Evolutionary conservation across 176 grass and related monocot genomes (phyloP).

Genomic region (Raddia distichophylla): DNA sequence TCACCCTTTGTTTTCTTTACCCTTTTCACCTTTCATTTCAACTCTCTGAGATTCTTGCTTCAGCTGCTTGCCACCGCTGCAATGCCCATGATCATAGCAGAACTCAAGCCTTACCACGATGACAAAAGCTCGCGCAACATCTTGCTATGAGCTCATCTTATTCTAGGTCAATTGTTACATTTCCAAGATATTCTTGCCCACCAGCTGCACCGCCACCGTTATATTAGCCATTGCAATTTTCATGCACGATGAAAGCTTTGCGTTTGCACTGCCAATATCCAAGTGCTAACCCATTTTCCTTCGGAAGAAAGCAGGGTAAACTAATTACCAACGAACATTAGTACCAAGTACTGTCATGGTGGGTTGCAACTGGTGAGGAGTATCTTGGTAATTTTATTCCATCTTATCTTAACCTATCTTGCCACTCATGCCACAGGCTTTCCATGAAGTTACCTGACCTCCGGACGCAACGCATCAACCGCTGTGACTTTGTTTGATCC

Average conservation of each 20-base stretch:
- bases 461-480: conserved; percentile 23
- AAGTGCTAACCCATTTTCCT: neutral
- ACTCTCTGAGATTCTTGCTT: conserved; percentile 47
- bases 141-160: conserved; percentile 29
- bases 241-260: conserved; percentile 18
- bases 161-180: conserved; percentile 32
- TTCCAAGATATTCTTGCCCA: conserved; percentile 51
- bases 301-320: neutral
- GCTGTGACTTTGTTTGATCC: conserved; percentile 9
- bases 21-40: conserved; percentile 49
- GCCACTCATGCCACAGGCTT: conserved; percentile 30
- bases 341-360: neutral
- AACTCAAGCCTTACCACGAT: neutral
- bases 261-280: conserved; percentile 5
- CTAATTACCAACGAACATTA: neutral
- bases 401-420: neutral
- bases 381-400: neutral
- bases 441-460: conserved; percentile 31
- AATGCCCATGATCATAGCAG: conserved; percentile 34
- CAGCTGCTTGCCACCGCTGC: conserved; percentile 30
- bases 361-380: neutral
- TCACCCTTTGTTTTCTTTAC: conserved; percentile 34
- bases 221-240: neutral
- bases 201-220: neutral
- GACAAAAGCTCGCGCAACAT: neutral